phyloP scores from a whole-genome alignment of 352 stramenopile species.

The Phytopythium chamaehyphon region DNA sequence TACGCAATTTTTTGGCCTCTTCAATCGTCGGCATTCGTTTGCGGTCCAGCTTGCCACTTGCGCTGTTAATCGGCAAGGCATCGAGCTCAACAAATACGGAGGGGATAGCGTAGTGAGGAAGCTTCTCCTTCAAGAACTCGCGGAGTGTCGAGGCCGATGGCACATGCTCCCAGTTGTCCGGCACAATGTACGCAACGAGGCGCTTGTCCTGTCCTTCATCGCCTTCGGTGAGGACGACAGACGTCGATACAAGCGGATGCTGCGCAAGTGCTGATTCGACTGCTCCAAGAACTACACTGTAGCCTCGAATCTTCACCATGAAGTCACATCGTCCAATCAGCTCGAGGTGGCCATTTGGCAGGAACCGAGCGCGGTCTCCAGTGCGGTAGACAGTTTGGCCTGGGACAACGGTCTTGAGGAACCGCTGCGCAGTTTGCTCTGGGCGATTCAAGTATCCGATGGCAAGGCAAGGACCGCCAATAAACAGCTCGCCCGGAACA shows the following conservation, averaged over 20 bases:
- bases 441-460: slow-evolving; percentile 83
- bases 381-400: slow-evolving; percentile 89
- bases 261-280: slow-evolving; percentile 89
- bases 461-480: slow-evolving; percentile 81
- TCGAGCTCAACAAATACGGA: slow-evolving; percentile 79
- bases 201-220: slow-evolving; percentile 85
- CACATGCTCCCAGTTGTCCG: slow-evolving; percentile 64
- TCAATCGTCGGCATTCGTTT: slow-evolving; percentile 82
- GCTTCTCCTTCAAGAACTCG: slow-evolving; percentile 64
- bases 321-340: slow-evolving; percentile 93
- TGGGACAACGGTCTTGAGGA: slow-evolving; percentile 61
- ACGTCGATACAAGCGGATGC: slow-evolving; percentile 79
- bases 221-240: slow-evolving; percentile 89
- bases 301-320: slow-evolving; percentile 96
- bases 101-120: slow-evolving; percentile 83
- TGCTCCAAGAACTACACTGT: slow-evolving; percentile 91
- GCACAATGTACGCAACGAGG: slow-evolving; percentile 91
- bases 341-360: slow-evolving; percentile 89
- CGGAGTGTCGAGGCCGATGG: slow-evolving; percentile 60
- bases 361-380: slow-evolving; percentile 87
- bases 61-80: slow-evolving; percentile 82
- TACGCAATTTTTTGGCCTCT: slow-evolving; percentile 59
- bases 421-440: slow-evolving; percentile 72
- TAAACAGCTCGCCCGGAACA: slow-evolving; percentile 79
- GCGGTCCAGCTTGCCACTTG: slow-evolving; percentile 86